A percentile compares a stretch with the other conserved stretches of the same genome.
These are phyloP conservation scores for Madurella mycetomatis DNA, from an alignment of 2,329 filamentous ascomycete genomes.

Conservation along the genomic window DNA sequence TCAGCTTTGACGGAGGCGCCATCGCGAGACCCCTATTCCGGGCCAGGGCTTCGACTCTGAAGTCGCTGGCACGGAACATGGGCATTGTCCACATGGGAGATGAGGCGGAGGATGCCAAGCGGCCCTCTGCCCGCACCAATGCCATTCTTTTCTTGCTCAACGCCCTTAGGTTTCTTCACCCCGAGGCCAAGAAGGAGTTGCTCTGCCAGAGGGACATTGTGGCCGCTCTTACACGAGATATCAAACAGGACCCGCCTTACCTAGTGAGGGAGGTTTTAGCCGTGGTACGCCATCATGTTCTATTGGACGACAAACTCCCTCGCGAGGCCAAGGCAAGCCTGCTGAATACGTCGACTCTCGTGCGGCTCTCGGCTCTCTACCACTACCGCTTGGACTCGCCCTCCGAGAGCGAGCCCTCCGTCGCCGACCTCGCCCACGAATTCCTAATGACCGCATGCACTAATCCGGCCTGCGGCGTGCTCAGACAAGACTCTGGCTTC, in stretches of 20 bases:
- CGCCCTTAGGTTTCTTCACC: slow-evolving; percentile 71
- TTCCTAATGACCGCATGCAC: slow-evolving; percentile 76
- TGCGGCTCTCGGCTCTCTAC: slow-evolving; percentile 69
- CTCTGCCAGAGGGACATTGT: slow-evolving; percentile 71
- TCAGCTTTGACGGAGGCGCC: slow-evolving; percentile 78
- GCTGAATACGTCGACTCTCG: slow-evolving; percentile 69
- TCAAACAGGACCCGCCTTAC: slow-evolving; percentile 72
- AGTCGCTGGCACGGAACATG: slow-evolving; percentile 75
- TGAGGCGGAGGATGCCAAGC: slow-evolving; percentile 60
- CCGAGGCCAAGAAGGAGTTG: slow-evolving; percentile 75
- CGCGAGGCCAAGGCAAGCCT: slow-evolving; percentile 70
- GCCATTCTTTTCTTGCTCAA: slow-evolving; percentile 77
- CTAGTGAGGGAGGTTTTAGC: slow-evolving; percentile 72
- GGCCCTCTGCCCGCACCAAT: slow-evolving; percentile 77
- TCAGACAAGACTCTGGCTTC: slow-evolving; percentile 74
- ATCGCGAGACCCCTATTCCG: slow-evolving; percentile 74
- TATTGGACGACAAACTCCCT: slow-evolving; percentile 70
- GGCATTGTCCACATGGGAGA: slow-evolving; percentile 60
- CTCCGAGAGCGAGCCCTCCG: slow-evolving; percentile 42
- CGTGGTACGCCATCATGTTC: slow-evolving; percentile 63
- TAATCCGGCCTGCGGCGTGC: slow-evolving; percentile 64
- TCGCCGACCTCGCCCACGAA: slow-evolving; percentile 67
- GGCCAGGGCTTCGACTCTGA: slow-evolving; percentile 72
- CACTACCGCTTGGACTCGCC: slow-evolving; percentile 49
- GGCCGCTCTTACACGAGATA: slow-evolving; percentile 66